These are phyloP conservation scores for Cladosporium phlei DNA, from an alignment of 2,329 filamentous ascomycete genomes.

Conservation along the genomic window DNA sequence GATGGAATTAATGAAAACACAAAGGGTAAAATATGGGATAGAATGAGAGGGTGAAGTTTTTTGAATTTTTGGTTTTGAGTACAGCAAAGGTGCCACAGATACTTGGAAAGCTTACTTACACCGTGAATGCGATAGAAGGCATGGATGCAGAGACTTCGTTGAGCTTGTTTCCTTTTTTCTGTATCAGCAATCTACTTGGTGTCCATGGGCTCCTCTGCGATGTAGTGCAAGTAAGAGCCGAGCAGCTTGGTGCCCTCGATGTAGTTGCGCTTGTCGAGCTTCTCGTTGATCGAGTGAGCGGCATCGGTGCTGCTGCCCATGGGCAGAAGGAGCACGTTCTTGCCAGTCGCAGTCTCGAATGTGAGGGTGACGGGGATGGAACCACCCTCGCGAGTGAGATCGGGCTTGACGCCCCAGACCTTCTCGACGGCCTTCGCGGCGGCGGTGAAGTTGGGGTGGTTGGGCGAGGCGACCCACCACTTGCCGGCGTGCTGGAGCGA, in stretches of 20 bases:
- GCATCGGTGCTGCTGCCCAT: conserved; percentile 98
- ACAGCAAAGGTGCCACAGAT: too few relatives aligned
- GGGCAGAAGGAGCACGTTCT: conserved; percentile 91
- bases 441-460: conserved; percentile 98
- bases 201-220: conserved; percentile 72
- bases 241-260: conserved; percentile 96
- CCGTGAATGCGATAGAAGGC: too few relatives aligned
- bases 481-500: conserved; percentile 85
- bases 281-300: conserved; percentile 97
- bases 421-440: conserved; percentile 93
- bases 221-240: conserved; percentile 92
- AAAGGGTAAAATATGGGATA: too few relatives aligned
- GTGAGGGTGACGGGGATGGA: conserved; percentile 96
- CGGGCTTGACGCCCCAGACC: conserved; percentile 88
- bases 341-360: conserved; percentile 94
- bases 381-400: conserved; percentile 93
- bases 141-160: conserved; percentile 1
- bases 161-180: background rate
- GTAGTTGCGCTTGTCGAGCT: conserved; percentile 94
- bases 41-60: too few relatives aligned
- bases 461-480: conserved; percentile 97
- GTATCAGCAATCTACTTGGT: background rate
- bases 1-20: too few relatives aligned
- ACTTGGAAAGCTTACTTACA: too few relatives aligned
- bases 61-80: too few relatives aligned